A percentile compares a stretch with the other conserved stretches of the same genome.
Conservation (phyloP, 257 asterid genomes). For the Echium plantagineum region DNA sequence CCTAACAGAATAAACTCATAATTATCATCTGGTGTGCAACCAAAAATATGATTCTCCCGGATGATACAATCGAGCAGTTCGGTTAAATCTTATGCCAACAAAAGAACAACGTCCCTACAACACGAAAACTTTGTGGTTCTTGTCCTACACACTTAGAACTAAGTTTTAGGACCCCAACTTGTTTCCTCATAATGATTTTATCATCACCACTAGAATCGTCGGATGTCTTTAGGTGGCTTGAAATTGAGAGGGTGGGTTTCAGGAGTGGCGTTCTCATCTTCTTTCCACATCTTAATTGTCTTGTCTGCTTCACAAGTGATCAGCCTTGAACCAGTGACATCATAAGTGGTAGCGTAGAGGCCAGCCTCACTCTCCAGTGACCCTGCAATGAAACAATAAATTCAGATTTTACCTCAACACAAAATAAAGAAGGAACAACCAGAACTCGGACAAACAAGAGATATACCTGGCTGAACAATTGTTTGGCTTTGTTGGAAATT, state of each 20-base stretch:
- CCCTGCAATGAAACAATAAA: constrained; percentile 26
- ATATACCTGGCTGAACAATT: constrained; percentile 86
- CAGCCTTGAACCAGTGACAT: constrained; percentile 69
- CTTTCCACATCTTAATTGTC: constrained; percentile 98
- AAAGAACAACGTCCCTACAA: background rate
- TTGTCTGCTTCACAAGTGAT: constrained; percentile 91
- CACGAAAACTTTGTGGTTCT: background rate
- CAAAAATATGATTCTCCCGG: background rate
- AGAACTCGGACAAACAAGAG: background rate
- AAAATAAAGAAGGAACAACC: background rate
- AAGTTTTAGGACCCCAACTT: too few species aligned
- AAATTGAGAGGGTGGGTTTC: constrained; percentile 89
- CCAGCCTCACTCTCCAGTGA: constrained; percentile 99
- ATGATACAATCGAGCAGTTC: background rate
- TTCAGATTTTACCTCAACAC: background rate
- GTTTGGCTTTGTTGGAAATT: constrained; percentile 96
- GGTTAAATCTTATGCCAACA: background rate
- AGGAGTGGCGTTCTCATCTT: constrained; percentile 76
- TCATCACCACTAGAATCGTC: constrained; percentile 43
- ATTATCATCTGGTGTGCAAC: background rate
- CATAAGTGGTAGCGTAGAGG: constrained; percentile 61
- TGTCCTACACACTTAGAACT: background rate
- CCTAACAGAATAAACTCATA: background rate
- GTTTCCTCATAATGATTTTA: background rate
- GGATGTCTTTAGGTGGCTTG: constrained; percentile 84